Percentiles rank a stretch among this genome's conserved stretches.
Conservation (phyloP, 768 basidiomycete genomes). For the Leccinum sublutescens region DNA sequence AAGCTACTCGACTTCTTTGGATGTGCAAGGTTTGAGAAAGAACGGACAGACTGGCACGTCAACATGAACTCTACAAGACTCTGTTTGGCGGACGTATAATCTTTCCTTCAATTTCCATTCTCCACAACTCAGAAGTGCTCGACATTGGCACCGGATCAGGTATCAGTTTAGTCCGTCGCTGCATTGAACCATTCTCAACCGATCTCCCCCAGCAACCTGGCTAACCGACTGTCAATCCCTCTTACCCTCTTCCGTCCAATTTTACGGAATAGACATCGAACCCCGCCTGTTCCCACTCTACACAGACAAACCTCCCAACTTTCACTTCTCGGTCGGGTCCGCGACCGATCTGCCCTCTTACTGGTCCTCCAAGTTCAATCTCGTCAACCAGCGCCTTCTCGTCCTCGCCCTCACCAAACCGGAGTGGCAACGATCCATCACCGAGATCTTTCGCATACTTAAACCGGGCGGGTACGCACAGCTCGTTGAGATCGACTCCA, state of each 20-base stretch:
- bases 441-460: slow-evolving; percentile 31
- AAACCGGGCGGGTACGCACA: slow-evolving; percentile 32
- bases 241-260: slow-evolving; percentile 11
- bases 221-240: slow-evolving; percentile 13
- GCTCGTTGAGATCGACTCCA: slow-evolving; percentile 25
- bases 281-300: slow-evolving; percentile 15
- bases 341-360: slow-evolving; percentile 23
- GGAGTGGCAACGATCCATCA: slow-evolving; percentile 25
- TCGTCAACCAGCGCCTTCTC: slow-evolving; percentile 35
- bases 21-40: not conserved
- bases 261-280: slow-evolving; percentile 26
- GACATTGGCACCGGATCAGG: slow-evolving; percentile 26
- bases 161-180: not conserved
- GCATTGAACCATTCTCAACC: not conserved
- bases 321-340: slow-evolving; percentile 15
- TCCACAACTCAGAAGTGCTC: slow-evolving; percentile 13
- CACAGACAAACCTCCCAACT: not conserved
- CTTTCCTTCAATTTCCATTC: slow-evolving; percentile 9
- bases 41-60: slow-evolving; percentile 11
- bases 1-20: not conserved
- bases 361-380: slow-evolving; percentile 29
- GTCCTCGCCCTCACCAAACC: slow-evolving; percentile 24
- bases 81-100: slow-evolving; percentile 17
- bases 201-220: slow-evolving; percentile 11
- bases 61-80: slow-evolving; percentile 20